Evolutionary conservation across 2,329 filamentous ascomycete species (phyloP).

Genomic region (Fonsecaea multimorphosa): DNA sequence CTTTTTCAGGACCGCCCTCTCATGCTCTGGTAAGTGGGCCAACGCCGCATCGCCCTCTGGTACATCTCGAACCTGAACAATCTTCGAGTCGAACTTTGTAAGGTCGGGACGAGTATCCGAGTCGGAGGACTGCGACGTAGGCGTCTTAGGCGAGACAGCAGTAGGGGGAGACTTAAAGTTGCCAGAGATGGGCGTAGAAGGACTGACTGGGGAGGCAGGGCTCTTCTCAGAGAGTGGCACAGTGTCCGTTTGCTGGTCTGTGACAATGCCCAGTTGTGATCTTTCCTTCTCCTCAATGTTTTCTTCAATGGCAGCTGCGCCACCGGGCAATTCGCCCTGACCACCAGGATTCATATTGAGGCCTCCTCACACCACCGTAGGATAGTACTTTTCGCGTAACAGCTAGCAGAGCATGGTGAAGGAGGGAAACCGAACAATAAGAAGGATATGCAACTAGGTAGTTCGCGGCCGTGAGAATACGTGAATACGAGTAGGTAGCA

Average conservation of each 20-base stretch:
- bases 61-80: constrained; percentile 40
- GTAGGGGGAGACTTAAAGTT: constrained; percentile 20
- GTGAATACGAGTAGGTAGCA: constrained; percentile 2
- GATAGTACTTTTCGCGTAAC: not conserved
- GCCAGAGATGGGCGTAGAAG: constrained; percentile 24
- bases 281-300: constrained; percentile 37
- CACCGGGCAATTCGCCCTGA: constrained; percentile 32
- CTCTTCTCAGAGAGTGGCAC: constrained; percentile 23
- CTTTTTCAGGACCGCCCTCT: constrained; percentile 69
- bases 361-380: not conserved
- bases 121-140: constrained; percentile 24
- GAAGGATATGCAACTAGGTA: not conserved
- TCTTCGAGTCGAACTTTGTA: constrained; percentile 39
- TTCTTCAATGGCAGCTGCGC: constrained; percentile 33
- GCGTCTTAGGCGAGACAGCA: constrained; percentile 24
- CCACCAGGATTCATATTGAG: constrained; percentile 37
- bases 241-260: constrained; percentile 32
- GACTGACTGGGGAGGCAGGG: not conserved
- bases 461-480: not conserved
- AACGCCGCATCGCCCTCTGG: constrained; percentile 60
- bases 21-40: constrained; percentile 67
- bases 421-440: not conserved
- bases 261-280: constrained; percentile 32
- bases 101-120: constrained; percentile 34
- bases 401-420: constrained; percentile 9